phyloP scores from a whole-genome alignment of 495 filamentous ascomycete species.

The Tuber umbilicatum region DNA sequence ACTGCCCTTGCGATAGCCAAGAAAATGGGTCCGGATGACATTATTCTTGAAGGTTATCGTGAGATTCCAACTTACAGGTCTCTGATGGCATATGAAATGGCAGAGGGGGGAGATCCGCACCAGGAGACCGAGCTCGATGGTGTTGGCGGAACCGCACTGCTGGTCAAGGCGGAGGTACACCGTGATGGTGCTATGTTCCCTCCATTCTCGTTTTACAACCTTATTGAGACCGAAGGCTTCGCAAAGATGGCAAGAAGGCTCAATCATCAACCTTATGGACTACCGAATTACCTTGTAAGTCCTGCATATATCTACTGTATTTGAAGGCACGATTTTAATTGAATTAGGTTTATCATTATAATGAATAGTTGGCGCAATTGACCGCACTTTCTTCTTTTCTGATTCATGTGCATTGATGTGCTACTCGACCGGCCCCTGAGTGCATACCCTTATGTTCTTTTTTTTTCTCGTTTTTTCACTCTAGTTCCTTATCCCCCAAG shows the following conservation, averaged over 20 bases:
- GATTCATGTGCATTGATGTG: background rate
- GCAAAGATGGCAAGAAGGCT: constrained; percentile 90
- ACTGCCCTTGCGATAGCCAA: constrained; percentile 65
- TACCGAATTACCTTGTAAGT: constrained; percentile 94
- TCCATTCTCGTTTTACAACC: constrained; percentile 87
- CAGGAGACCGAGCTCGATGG: constrained; percentile 72
- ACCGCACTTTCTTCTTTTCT: constrained; percentile 8
- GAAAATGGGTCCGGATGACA: constrained; percentile 79
- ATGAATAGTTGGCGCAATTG: constrained; percentile 30
- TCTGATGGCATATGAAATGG: constrained; percentile 81
- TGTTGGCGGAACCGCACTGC: constrained; percentile 83
- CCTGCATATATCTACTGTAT: constrained; percentile 7
- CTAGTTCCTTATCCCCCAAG: background rate
- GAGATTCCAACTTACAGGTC: constrained; percentile 87
- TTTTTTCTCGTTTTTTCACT: constrained; percentile 7
- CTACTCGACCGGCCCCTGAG: constrained; percentile 29
- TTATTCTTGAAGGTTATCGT: constrained; percentile 84
- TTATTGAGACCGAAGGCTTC: constrained; percentile 97
- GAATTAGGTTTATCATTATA: constrained; percentile 41
- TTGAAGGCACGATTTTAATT: background rate
- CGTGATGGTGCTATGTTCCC: constrained; percentile 98
- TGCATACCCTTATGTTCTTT: constrained; percentile 9
- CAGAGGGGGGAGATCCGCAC: constrained; percentile 52
- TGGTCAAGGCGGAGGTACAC: constrained; percentile 97
- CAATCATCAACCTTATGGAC: constrained; percentile 72